Evolutionary conservation across 805 yeast genomes (phyloP).

Genomic region (Saccharomycopsis synnaedendra): DNA sequence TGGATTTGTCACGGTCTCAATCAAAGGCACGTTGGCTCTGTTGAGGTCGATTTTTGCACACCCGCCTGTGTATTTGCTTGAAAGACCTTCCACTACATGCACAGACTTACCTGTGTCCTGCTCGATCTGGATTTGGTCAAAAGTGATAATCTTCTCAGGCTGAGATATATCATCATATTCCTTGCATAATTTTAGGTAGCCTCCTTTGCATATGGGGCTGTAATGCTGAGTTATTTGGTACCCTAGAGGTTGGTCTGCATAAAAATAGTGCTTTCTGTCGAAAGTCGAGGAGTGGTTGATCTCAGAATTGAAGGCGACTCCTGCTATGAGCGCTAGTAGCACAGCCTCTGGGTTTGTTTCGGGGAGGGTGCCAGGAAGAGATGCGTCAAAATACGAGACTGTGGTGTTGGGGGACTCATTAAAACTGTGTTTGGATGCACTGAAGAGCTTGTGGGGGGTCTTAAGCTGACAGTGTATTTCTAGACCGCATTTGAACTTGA

Average conservation of each 20-base stretch:
- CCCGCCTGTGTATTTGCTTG: conserved; percentile 16
- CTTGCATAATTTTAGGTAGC: conserved; percentile 37
- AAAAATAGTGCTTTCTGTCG: conserved; percentile 92
- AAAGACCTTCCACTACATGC: conserved; percentile 30
- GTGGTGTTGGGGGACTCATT: conserved; percentile 52
- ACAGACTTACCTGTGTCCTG: conserved; percentile 87
- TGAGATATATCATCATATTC: conserved; percentile 42
- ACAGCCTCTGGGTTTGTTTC: conserved; percentile 64
- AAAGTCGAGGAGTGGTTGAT: conserved; percentile 52
- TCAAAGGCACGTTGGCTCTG: conserved; percentile 74
- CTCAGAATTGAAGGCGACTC: conserved; percentile 52
- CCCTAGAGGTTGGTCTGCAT: conserved; percentile 93
- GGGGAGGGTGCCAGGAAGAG: conserved; percentile 92
- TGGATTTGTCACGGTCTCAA: conserved; percentile 87
- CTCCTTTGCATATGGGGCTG: conserved; percentile 66
- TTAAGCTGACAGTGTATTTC: conserved; percentile 89
- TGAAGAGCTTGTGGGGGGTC: conserved; percentile 67
- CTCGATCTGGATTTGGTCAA: conserved; percentile 81
- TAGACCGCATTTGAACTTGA: conserved; percentile 65
- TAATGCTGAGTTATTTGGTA: conserved; percentile 91
- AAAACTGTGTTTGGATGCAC: conserved; percentile 40
- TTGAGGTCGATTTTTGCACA: conserved; percentile 59
- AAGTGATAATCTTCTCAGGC: conserved; percentile 35
- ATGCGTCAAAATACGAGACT: conserved; percentile 71
- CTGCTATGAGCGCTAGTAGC: conserved; percentile 58